Evolutionary conservation across 2,329 filamentous ascomycete genomes (phyloP).

Genomic region (Xylariaceae sp.): DNA sequence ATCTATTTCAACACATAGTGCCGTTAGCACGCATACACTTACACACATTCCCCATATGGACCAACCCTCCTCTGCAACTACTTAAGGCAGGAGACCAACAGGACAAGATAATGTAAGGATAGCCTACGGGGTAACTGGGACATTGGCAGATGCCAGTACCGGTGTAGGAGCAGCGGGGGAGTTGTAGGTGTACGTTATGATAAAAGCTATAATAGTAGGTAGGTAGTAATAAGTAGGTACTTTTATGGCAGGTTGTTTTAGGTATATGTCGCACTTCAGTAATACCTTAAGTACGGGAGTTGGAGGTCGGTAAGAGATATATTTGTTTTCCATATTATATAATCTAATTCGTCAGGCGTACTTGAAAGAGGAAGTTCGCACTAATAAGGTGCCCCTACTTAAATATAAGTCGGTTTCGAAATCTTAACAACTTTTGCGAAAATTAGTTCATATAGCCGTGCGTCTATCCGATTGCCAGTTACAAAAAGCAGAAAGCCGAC

Average conservation of each 20-base stretch:
- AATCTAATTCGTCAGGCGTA: slow-evolving; percentile 25
- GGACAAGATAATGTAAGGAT: neutral
- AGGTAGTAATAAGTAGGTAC: too few relatives aligned
- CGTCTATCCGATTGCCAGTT: neutral
- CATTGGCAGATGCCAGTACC: slow-evolving; percentile 33
- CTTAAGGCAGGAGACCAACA: neutral
- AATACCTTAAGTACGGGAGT: too few relatives aligned
- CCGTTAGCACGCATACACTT: neutral
- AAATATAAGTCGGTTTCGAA: too few relatives aligned
- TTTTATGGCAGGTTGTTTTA: slow-evolving; percentile 6
- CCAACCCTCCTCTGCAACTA: too few relatives aligned
- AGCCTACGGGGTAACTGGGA: slow-evolving; percentile 34
- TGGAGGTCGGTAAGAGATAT: too few relatives aligned
- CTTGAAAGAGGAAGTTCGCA: slow-evolving; percentile 16
- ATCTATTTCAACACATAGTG: too few relatives aligned
- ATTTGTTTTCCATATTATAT: too few relatives aligned
- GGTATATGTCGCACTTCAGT: too few relatives aligned
- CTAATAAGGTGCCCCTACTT: slow-evolving; percentile 28
- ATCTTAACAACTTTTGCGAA: too few relatives aligned
- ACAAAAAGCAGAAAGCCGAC: neutral
- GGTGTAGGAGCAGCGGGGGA: slow-evolving; percentile 30
- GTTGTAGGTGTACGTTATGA: slow-evolving; percentile 31
- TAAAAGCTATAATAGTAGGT: slow-evolving; percentile 7
- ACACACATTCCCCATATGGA: too few relatives aligned
- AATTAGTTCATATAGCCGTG: slow-evolving; percentile 22